Conservation (phyloP, 1,139 yeast genomes). For the Yamadazyma membranifaciens region DNA sequence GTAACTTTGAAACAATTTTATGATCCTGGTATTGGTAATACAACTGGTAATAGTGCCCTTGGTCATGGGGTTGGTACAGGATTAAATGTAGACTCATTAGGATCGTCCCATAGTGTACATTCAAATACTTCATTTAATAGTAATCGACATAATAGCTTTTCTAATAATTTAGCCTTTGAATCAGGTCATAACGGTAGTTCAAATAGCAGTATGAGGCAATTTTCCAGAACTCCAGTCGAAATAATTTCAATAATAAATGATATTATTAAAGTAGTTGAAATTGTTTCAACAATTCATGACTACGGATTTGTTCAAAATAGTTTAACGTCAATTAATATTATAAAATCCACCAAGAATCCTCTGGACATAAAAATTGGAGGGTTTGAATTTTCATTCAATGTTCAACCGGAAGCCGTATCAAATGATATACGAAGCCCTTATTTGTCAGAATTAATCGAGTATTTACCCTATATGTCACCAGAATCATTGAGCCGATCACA, state of each 20-base stretch:
- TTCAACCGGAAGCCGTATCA: constrained; percentile 43
- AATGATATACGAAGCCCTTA: constrained; percentile 31
- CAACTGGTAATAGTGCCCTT: neutral
- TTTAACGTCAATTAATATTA: constrained; percentile 37
- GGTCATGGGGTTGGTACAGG: neutral
- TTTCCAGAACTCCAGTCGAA: constrained; percentile 7
- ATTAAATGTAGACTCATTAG: neutral
- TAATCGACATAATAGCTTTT: constrained; percentile 4
- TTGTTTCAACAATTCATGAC: constrained; percentile 39
- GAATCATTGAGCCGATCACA: constrained; percentile 46
- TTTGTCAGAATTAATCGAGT: constrained; percentile 29
- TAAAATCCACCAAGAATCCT: constrained; percentile 24
- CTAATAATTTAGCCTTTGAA: constrained; percentile 3
- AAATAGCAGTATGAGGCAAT: constrained; percentile 1
- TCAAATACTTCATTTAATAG: constrained; percentile 6
- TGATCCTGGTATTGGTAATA: neutral
- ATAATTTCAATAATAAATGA: constrained; percentile 34
- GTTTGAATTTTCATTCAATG: constrained; percentile 51
- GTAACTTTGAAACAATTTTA: constrained; percentile 18
- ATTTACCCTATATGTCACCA: constrained; percentile 52
- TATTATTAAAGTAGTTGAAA: constrained; percentile 31
- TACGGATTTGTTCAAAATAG: constrained; percentile 52
- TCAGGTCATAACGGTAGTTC: neutral
- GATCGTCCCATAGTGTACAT: constrained; percentile 5
- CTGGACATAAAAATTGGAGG: constrained; percentile 40